Evolutionary conservation across 2,329 filamentous ascomycete genomes (phyloP), one percentile per base, ranked within the genome.

Genomic region (Cercospora sojina): DNA sequence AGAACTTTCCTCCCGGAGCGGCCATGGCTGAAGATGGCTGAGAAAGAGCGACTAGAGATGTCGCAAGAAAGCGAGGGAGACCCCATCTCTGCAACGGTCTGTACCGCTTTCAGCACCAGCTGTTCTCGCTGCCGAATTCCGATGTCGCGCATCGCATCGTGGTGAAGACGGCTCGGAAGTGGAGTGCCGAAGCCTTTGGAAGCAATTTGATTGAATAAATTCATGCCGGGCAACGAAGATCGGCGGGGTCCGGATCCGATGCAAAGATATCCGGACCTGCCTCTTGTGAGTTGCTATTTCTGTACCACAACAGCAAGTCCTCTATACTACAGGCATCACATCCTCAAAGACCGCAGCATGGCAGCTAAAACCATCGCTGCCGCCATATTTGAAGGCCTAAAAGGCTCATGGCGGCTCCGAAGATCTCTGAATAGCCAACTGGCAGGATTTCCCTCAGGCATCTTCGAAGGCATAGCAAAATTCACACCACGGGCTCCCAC

Each of bases 361-460:
- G 60, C 60, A 20, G n/a, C 60, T 3, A 55, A 38, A 12, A 56
- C 60, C 5, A 53, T 20, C 9, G 60, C 71, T 7, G 69, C 70
- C 5, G 66, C 67, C 59, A 77, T 78, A 18, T 79, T 77, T 67
- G 71, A 73, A 2, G 74, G 68, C 58, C 71, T 79, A 5, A 61
- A 69, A 67, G 77, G 77, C 58, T 73, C 73, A 4, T 79, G 77
- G 77, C 71, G 72, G 38, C 73, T 79, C 6, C 69, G 69, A 43
- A 70, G 77, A 57, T 72, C 72, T 2, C 68, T 79, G 18, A 73
- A 74, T 49, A 78, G 75, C 64, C 69, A 64, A 8, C 66, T 78
- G 2, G 71, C 77, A 8, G 76, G 73, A 38, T 79, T 77, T 55
- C 77, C 76, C 8, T 77, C 75, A 12, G 77, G 77, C 27, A 75